A percentile compares a stretch with the other conserved stretches of the same genome.
These are phyloP conservation scores for Tagetes patula DNA, from an alignment of 129 eudicot genomes.

Conservation along the genomic window DNA sequence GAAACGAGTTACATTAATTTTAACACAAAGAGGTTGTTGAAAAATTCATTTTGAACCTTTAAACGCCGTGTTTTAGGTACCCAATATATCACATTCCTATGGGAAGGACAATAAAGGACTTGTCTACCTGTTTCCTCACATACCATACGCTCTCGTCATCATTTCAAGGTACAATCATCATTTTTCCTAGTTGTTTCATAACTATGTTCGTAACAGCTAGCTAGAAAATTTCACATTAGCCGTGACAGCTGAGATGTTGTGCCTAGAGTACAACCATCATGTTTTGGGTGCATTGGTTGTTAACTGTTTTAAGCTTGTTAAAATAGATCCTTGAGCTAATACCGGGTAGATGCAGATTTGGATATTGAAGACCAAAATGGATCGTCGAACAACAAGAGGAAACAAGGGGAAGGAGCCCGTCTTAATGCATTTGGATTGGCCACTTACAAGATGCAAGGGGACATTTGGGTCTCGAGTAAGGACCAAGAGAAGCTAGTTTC, in stretches of 20 bases:
- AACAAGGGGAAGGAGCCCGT: conserved; percentile 58
- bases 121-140: conserved; percentile 85
- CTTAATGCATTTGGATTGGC: conserved; percentile 80
- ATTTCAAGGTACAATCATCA: conserved; percentile 63
- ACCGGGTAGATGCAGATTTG: conserved; percentile 35
- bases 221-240: no score
- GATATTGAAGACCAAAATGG: conserved; percentile 56
- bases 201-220: no score
- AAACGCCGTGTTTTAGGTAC: conserved; percentile 49
- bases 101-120: conserved; percentile 77
- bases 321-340: neutral
- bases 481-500: conserved; percentile 66
- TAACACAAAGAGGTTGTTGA: neutral
- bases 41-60: neutral
- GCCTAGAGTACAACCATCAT: neutral
- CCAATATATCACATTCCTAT: conserved; percentile 94
- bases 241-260: no score
- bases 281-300: neutral
- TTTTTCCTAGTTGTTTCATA: neutral
- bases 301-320: neutral
- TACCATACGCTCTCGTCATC: conserved; percentile 94
- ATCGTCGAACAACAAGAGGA: conserved; percentile 34
- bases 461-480: conserved; percentile 58
- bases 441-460: conserved; percentile 84
- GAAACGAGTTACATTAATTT: neutral